These are phyloP conservation scores for Ceratobasidium sp. DNA, from an alignment of 1,284 basidiomycete species.

Conservation along the genomic window DNA sequence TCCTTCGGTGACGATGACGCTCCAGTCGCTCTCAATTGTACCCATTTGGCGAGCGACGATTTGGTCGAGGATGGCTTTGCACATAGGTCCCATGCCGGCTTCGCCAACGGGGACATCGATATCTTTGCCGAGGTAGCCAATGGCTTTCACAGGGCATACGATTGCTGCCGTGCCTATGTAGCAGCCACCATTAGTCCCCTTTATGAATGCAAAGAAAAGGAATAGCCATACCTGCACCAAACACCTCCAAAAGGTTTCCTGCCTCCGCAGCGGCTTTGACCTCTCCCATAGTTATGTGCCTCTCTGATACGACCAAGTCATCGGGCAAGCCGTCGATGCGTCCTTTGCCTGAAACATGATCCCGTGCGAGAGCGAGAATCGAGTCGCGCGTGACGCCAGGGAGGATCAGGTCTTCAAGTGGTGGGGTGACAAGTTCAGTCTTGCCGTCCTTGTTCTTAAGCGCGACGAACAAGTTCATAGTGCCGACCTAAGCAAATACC, in stretches of 20 bases:
- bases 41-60: slow-evolving; percentile 69
- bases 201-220: not conserved
- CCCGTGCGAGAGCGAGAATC: slow-evolving; percentile 84
- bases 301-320: slow-evolving; percentile 83
- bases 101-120: slow-evolving; percentile 65
- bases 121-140: slow-evolving; percentile 65
- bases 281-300: slow-evolving; percentile 91
- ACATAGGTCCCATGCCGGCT: slow-evolving; percentile 64
- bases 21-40: slow-evolving; percentile 67
- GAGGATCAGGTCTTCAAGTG: slow-evolving; percentile 94
- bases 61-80: slow-evolving; percentile 64
- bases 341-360: slow-evolving; percentile 74
- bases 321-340: slow-evolving; percentile 73
- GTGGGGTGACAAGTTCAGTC: slow-evolving; percentile 91
- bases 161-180: slow-evolving; percentile 52
- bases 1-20: slow-evolving; percentile 48
- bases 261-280: slow-evolving; percentile 78
- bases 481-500: slow-evolving; percentile 75
- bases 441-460: slow-evolving; percentile 82
- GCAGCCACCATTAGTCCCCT: not conserved
- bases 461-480: slow-evolving; percentile 95
- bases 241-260: slow-evolving; percentile 89
- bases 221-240: slow-evolving; percentile 83
- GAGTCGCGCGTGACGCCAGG: slow-evolving; percentile 97
- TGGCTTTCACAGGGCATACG: slow-evolving; percentile 59